Evolutionary conservation across 169 alveolate genomes (phyloP), one percentile per base, ranked within the genome.

Genomic region (Eimeria brunetti): DNA sequence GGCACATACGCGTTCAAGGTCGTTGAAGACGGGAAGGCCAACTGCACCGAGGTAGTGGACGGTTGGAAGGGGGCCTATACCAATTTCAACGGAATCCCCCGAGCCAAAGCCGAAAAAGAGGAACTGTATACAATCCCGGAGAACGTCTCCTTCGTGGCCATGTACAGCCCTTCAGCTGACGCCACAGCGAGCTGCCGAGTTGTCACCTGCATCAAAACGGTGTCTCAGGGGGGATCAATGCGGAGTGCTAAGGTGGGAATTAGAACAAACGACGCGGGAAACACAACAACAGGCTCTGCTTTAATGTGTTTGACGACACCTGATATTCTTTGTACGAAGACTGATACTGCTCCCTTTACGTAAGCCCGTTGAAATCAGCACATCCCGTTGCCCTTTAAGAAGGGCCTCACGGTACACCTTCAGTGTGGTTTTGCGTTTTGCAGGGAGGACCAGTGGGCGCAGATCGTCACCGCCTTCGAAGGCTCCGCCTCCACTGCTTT

Each of bases 1-100:
- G 90, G 90, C n/a, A 83, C 90, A 83, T 83, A 83, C 71, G 90
- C 90, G 90, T 83, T 33, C 76, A 60, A 51, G 33, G 36, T 22
- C 76, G 22, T 83, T 33, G 46, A 53, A 9, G 9, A 18, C 27
- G 49, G 0, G 0, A 1, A 8, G 46, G n/a, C 44, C 46, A 56
- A 22, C 69, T 83, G 90, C 90, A 33, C 18, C 24, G 75, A 60
- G 27, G 51, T 24, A 83, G 75, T 83, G 18, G 56, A 56, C 4
- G 9, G 12, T 5, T 83, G 90, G 90, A 83, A 83, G 36, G 27
- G 22, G 3, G 90, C 90, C 36, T 83, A n/a, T 76, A 83, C 27
- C 2, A 83, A 83, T 33, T 56, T 83, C 90, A 3, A 30, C 24
- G 90, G 76, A 16, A 2, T 83, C 75, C 90, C 90, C 3, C 90